Conservation (phyloP, 2,329 filamentous ascomycete species). For the Colletotrichum sp. region DNA sequence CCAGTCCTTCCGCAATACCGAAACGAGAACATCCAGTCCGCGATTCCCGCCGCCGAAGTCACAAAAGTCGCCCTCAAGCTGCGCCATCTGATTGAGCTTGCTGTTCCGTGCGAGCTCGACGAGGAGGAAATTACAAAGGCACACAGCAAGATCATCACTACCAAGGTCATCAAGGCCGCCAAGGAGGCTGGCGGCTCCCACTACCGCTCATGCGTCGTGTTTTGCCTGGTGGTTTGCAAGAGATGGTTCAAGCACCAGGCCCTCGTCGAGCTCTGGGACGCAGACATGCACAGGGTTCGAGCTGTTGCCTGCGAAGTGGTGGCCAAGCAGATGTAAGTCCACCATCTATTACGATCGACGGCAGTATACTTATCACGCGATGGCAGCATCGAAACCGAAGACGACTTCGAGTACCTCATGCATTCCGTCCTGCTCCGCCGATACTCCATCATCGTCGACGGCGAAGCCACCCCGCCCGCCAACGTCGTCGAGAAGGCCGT, state of each 20-base stretch:
- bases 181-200: slow-evolving; percentile 80
- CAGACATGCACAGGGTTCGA: slow-evolving; percentile 79
- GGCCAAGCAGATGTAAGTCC: slow-evolving; percentile 69
- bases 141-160: slow-evolving; percentile 86
- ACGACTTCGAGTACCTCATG: slow-evolving; percentile 79
- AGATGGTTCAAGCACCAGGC: slow-evolving; percentile 83
- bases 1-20: slow-evolving; percentile 70
- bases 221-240: slow-evolving; percentile 75
- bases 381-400: slow-evolving; percentile 80
- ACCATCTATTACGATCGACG: not conserved
- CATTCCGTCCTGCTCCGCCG: slow-evolving; percentile 84
- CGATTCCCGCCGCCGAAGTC: slow-evolving; percentile 78
- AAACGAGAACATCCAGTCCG: slow-evolving; percentile 64
- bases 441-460: slow-evolving; percentile 81
- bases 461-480: slow-evolving; percentile 72
- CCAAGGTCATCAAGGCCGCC: slow-evolving; percentile 78
- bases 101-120: slow-evolving; percentile 89
- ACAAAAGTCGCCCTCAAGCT: slow-evolving; percentile 89
- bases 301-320: slow-evolving; percentile 89
- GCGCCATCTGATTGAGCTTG: slow-evolving; percentile 88
- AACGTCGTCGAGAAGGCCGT: slow-evolving; percentile 95
- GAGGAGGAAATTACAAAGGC: slow-evolving; percentile 75
- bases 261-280: slow-evolving; percentile 86
- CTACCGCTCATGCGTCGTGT: slow-evolving; percentile 81
- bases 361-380: not conserved